Percentiles rank a stretch among this genome's conserved stretches.
These are phyloP conservation scores for Naganishia kalamii DNA, from an alignment of 768 basidiomycete genomes.

Conservation along the genomic window DNA sequence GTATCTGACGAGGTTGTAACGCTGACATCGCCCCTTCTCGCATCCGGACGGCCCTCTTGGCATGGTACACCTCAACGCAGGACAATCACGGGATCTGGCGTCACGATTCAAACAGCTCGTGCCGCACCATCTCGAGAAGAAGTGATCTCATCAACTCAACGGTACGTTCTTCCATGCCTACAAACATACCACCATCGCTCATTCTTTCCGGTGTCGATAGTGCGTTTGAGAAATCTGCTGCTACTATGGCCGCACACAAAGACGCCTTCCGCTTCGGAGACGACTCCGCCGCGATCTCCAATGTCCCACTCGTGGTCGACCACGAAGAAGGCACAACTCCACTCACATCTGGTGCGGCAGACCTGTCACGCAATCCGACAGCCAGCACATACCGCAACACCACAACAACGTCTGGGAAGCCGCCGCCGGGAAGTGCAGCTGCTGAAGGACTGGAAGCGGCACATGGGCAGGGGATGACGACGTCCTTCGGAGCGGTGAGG, in stretches of 20 bases:
- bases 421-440: neutral
- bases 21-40: neutral
- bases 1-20: neutral
- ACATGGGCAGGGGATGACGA: conserved; percentile 1
- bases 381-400: neutral
- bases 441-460: neutral
- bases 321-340: neutral
- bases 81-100: neutral
- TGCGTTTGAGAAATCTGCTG: conserved; percentile 2
- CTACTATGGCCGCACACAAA: neutral
- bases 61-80: too few species aligned
- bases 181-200: neutral
- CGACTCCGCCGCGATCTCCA: neutral
- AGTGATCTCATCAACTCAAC: conserved; percentile 10
- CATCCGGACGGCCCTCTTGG: too few species aligned
- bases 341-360: neutral
- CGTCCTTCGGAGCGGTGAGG: neutral
- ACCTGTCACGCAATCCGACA: neutral
- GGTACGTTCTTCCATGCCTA: neutral
- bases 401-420: neutral
- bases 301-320: neutral
- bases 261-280: conserved; percentile 6
- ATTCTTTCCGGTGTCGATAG: neutral
- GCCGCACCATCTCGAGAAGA: neutral
- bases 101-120: neutral